Evolutionary conservation across 805 yeast genomes (phyloP), one percentile per base, ranked within the genome.

Genomic region (Scheffersomyces lignosus): DNA sequence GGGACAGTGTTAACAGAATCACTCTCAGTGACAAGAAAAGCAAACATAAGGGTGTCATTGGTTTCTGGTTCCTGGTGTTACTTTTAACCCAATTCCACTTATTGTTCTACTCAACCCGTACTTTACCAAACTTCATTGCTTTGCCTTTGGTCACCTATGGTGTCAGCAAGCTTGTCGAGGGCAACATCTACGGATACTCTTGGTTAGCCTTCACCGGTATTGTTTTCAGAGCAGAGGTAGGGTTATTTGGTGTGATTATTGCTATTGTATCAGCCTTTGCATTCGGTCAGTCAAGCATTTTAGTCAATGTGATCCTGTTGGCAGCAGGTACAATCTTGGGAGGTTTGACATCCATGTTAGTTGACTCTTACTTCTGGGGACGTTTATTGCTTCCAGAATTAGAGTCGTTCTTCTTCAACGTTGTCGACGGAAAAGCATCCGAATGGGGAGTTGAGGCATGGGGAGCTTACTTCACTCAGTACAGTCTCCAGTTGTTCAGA

Each of bases 381-480:
- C 32, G 59, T 44, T 42, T 33, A 15, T 60, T 77, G n/a, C 58
- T 86, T 22, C 97, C 98, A 0, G 97, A 90, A 58, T 36, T 87
- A 2, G 74, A 73, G 33, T 77, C 91, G 0, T 81, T 90, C 51
- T 34, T 77, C 10, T 90, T 78, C 65, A 91, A 91, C 58, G 84
- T 87, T 2, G 40, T 89, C n/a, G 58, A 75, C 7, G 95, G 95
- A 2, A 78, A 85, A 27, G 71, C 95, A 1, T 58, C 75, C 1
- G 70, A 78, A 12, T 91, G 97, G 97, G 98, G 97, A 0, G 73
- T 72, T 1, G 90, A 86, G 56, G 95, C 98, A 4, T 75, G 72
- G 49, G 43, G 60, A 25, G 75, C 86, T 1, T 91, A 91, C 60
- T 81, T 88, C 49, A 58, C 73, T 2, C 70, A 68, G 33, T 77